Evolutionary conservation across 352 stramenopile species (phyloP).

Genomic region (Phytophthora boehmeriae): DNA sequence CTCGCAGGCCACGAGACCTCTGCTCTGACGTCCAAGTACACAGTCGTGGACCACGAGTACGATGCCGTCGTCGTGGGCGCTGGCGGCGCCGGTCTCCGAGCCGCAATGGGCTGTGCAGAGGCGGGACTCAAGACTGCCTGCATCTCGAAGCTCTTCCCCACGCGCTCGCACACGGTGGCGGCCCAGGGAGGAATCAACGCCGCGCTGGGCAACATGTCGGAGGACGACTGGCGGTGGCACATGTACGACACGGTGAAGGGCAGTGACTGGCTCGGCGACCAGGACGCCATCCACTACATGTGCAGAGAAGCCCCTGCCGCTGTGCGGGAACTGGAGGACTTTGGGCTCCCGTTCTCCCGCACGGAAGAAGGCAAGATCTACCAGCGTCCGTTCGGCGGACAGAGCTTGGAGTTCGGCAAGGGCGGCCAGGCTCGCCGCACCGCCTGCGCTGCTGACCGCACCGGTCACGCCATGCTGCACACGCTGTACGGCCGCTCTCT

Average conservation of each 20-base stretch:
- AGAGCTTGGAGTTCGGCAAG: constrained; percentile 96
- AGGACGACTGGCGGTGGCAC: constrained; percentile 97
- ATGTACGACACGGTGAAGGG: constrained; percentile 99
- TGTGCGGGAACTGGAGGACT: constrained; percentile 96
- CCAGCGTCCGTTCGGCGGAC: constrained; percentile 96
- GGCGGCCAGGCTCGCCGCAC: constrained; percentile 95
- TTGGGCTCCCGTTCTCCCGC: constrained; percentile 96
- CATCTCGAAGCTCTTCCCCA: constrained; percentile 98
- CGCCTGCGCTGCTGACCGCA: constrained; percentile 94
- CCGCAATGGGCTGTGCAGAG: constrained; percentile 93
- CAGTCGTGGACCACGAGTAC: constrained; percentile 95
- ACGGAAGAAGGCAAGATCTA: constrained; percentile 98
- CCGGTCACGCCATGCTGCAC: constrained; percentile 97
- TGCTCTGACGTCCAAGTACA: constrained; percentile 62
- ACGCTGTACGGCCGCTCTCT: constrained; percentile 96
- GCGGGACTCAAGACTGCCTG: constrained; percentile 97
- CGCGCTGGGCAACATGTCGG: constrained; percentile 96
- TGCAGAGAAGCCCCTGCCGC: constrained; percentile 87
- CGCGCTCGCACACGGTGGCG: constrained; percentile 95
- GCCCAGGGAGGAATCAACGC: constrained; percentile 98
- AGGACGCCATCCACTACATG: constrained; percentile 99
- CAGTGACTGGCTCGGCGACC: constrained; percentile 96
- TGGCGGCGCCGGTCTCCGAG: constrained; percentile 92
- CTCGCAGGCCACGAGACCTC: constrained; percentile 33
- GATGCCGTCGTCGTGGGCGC: constrained; percentile 97